Evolutionary conservation across 345 rosid genomes (phyloP).

Genomic region (Aegle marmelos): DNA sequence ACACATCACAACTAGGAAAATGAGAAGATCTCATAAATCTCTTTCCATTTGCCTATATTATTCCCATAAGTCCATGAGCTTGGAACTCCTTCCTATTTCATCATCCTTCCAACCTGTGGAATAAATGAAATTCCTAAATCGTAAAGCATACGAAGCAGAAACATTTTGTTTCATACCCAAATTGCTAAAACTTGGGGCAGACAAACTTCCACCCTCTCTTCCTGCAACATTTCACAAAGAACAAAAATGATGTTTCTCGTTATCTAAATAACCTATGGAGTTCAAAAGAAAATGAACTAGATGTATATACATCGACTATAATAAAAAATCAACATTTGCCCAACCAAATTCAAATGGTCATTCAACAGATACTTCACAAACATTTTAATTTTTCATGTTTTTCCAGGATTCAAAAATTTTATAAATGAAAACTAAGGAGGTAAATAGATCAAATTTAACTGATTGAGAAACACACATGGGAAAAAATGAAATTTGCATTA

Average conservation of each 20-base stretch:
- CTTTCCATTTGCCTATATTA: slow-evolving; percentile 38
- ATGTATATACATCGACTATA: not conserved
- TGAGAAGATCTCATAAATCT: slow-evolving; percentile 14
- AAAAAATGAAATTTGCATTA: not conserved
- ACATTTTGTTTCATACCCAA: slow-evolving; percentile 20
- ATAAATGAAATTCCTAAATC: slow-evolving; percentile 30
- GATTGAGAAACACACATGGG: not conserved
- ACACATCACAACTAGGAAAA: slow-evolving; percentile 30
- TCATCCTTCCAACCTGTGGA: slow-evolving; percentile 29
- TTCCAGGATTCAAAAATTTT: not conserved
- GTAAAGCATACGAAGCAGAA: slow-evolving; percentile 22
- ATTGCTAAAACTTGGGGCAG: slow-evolving; percentile 9
- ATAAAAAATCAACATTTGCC: not conserved
- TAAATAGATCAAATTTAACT: too few species aligned
- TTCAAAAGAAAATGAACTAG: not conserved
- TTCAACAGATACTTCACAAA: not conserved
- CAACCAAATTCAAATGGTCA: not conserved
- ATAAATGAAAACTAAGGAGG: too few species aligned
- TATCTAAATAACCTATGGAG: slow-evolving; percentile 26
- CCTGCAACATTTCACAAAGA: slow-evolving; percentile 11
- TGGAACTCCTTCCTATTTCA: slow-evolving; percentile 19
- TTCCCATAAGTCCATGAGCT: slow-evolving; percentile 43
- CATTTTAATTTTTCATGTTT: not conserved
- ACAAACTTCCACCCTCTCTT: slow-evolving; percentile 14
- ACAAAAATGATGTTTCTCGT: slow-evolving; percentile 4